These are phyloP conservation scores for Phytophthora aleatoria DNA, from an alignment of 352 stramenopile genomes.

Conservation along the genomic window DNA sequence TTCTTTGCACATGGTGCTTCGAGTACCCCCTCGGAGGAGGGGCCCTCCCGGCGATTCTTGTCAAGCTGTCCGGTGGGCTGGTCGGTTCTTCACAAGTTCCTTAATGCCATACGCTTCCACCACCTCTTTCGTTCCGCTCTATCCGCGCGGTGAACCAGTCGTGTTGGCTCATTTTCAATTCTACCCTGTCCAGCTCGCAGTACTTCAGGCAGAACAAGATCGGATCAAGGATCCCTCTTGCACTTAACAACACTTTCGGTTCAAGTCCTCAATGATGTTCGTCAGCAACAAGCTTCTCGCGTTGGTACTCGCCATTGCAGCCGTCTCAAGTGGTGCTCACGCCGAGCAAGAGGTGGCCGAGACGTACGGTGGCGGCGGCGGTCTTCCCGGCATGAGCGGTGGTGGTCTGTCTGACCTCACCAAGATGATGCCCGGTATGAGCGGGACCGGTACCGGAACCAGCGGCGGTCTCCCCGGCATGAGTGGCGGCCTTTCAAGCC, in stretches of 20 bases:
- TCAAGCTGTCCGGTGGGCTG: neutral
- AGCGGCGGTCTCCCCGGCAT: too few species aligned
- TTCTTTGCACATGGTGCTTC: too few species aligned
- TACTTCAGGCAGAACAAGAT: neutral
- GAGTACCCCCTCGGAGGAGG: too few species aligned
- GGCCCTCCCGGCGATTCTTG: neutral
- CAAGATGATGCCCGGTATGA: conserved; percentile 1
- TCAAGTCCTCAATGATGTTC: conserved; percentile 4
- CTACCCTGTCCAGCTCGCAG: neutral
- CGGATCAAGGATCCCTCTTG: neutral
- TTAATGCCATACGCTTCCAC: conserved; percentile 5
- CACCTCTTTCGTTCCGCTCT: neutral
- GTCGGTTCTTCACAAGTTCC: neutral
- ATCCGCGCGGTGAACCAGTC: neutral
- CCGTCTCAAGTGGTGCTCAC: neutral
- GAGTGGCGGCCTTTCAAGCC: neutral
- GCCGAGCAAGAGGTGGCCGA: neutral
- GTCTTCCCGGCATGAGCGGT: neutral
- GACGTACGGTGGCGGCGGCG: conserved; percentile 3
- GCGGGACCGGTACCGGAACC: too few species aligned
- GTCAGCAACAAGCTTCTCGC: conserved; percentile 9
- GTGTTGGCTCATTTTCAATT: conserved; percentile 1
- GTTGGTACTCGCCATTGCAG: neutral
- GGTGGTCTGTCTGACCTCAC: conserved; percentile 2
- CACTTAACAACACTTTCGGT: neutral